Base-by-base conservation (phyloP, 2,329 filamentous ascomycete genomes). In the Bertia moriformis region DNA sequence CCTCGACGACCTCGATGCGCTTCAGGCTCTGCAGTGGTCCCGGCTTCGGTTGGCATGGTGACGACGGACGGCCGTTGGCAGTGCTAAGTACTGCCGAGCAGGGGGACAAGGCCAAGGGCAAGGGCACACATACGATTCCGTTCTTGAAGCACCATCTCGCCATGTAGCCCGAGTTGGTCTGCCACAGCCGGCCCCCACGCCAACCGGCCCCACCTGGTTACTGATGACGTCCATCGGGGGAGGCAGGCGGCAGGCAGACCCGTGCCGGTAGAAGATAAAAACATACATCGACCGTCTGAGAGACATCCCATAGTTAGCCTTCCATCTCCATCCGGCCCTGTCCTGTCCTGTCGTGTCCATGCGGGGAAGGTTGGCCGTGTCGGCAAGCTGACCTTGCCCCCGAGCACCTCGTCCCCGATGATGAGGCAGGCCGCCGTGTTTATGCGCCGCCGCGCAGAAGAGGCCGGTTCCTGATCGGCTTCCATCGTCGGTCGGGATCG, bases 401-500 rank as follows among this genome's bases (percentile, higher is more conserved):
- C 88, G 3, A 96, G 68, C 4, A 96, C 87, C 59, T 95, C 89
- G 61, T 96, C 89, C n/a, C 89, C 89, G 50, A 98, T 96, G 43
- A 98, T 87, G 46, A 96, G 62, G 58, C 86, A 93, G 41, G 83
- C 89, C 10, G 89, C 91, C 37, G 88, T 95, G 54, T 86, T 78
- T 48, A 96, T 93, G n/a, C n/a, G n/a, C n/a, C n/a, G n/a, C n/a
- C n/a, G n/a, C n/a, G n/a, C n/a, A n/a, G n/a, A n/a, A n/a, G n/a
- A n/a, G n/a, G n/a, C n/a, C n/a, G n/a, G n/a, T n/a, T n/a, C n/a
- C n/a, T n/a, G n/a, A n/a, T n/a, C n/a, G n/a, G n/a, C n/a, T n/a
- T n/a, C n/a, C n/a, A n/a, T n/a, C n/a, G n/a, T n/a, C n/a, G n/a
- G n/a, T n/a, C n/a, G n/a, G n/a, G n/a, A n/a, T 35, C 20, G 12